Evolutionary conservation across 148 eudicot species (phyloP).

Genomic region (Talinum fruticosum): DNA sequence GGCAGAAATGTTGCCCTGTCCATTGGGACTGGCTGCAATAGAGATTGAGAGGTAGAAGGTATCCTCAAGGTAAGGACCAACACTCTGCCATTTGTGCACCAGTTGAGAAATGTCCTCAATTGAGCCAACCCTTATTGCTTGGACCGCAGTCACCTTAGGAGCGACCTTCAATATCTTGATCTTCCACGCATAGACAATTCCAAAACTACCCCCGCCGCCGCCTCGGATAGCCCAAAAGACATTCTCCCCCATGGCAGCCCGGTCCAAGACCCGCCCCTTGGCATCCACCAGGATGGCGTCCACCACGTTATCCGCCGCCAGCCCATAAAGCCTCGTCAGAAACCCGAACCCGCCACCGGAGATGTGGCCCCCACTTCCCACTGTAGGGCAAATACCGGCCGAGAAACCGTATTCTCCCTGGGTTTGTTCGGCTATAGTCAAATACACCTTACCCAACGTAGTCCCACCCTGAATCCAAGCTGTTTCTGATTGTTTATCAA

Average conservation of each 20-base stretch:
- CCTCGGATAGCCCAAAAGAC: constrained; percentile 68
- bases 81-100: no score
- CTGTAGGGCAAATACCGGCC: constrained; percentile 56
- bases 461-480: constrained; percentile 70
- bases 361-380: constrained; percentile 56
- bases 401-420: constrained; percentile 37
- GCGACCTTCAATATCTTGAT: constrained; percentile 39
- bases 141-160: constrained; percentile 35
- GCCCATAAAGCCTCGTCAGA: constrained; percentile 49
- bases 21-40: no score
- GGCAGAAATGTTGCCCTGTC: no score
- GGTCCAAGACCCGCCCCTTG: constrained; percentile 40
- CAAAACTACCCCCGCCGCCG: constrained; percentile 58
- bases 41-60: no score
- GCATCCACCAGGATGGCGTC: constrained; percentile 45
- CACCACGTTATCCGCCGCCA: constrained; percentile 61
- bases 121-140: no score
- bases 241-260: constrained; percentile 57
- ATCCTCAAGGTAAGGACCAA: no score
- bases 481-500: constrained; percentile 32
- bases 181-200: constrained; percentile 54
- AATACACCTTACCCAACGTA: constrained; percentile 50
- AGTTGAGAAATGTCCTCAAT: no score
- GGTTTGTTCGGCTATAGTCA: constrained; percentile 34
- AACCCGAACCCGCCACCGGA: constrained; percentile 66